These are phyloP conservation scores for Epichloe glyceriae DNA, from an alignment of 2,329 filamentous ascomycete genomes.

Conservation along the genomic window DNA sequence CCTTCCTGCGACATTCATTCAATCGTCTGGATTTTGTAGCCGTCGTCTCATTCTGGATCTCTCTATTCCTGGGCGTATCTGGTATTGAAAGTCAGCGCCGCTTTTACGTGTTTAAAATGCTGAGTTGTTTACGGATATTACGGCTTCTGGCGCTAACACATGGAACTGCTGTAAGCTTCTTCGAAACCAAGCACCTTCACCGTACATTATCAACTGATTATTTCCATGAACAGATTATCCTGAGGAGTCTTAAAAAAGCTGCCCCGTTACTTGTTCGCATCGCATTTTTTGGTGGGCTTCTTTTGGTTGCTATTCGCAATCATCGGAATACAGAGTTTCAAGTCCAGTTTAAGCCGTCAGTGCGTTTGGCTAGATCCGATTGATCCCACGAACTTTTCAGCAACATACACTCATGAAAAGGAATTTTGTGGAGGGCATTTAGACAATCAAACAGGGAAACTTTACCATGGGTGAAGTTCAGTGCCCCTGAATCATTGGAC, in stretches of 20 bases:
- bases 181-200: neutral
- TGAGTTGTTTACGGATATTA: constrained; percentile 87
- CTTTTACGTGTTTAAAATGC: constrained; percentile 87
- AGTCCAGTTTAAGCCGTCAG: constrained; percentile 62
- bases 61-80: constrained; percentile 59
- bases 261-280: constrained; percentile 85
- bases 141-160: constrained; percentile 84
- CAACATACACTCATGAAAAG: constrained; percentile 48
- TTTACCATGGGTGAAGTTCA: constrained; percentile 52
- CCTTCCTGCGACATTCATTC: constrained; percentile 89
- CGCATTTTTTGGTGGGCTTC: constrained; percentile 81
- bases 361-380: constrained; percentile 64
- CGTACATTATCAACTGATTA: constrained; percentile 5
- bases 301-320: constrained; percentile 98
- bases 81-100: constrained; percentile 58
- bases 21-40: constrained; percentile 92
- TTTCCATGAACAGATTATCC: constrained; percentile 52
- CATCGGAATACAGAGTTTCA: constrained; percentile 92
- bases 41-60: constrained; percentile 89
- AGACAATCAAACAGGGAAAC: constrained; percentile 41
- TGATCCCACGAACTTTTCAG: constrained; percentile 39
- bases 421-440: constrained; percentile 83
- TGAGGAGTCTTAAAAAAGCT: constrained; percentile 89
- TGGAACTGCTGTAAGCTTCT: constrained; percentile 63
- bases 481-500: constrained; percentile 21